Evolutionary conservation across 345 rosid species (phyloP).

Genomic region (Heritiera fomes): DNA sequence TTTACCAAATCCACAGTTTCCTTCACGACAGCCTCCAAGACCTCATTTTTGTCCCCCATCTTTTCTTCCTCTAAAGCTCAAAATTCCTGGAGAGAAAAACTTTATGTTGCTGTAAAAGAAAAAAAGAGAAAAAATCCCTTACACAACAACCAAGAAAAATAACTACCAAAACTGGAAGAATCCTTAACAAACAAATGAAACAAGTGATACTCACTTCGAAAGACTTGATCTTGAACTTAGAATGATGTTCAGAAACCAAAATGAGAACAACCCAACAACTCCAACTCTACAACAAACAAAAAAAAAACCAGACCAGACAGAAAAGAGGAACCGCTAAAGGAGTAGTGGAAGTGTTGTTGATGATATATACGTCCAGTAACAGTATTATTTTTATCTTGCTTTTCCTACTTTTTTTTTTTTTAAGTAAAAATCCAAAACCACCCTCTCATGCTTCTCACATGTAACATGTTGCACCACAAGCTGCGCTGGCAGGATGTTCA

Average conservation of each 20-base stretch:
- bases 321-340: constrained; percentile 32
- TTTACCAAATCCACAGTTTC: constrained; percentile 98
- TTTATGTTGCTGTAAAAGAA: constrained; percentile 15
- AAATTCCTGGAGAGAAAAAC: constrained; percentile 11
- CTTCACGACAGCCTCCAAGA: constrained; percentile 92
- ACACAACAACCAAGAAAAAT: constrained; percentile 11
- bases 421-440: not conserved
- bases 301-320: not conserved
- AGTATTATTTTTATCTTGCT: not conserved
- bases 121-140: constrained; percentile 1
- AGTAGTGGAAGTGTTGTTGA: constrained; percentile 27
- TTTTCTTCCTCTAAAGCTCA: constrained; percentile 22
- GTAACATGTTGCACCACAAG: not conserved
- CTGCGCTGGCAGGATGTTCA: not conserved
- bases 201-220: constrained; percentile 22
- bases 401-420: not conserved
- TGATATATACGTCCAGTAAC: constrained; percentile 21
- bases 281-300: constrained; percentile 37
- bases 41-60: constrained; percentile 78
- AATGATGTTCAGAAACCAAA: constrained; percentile 16
- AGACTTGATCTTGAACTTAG: constrained; percentile 20
- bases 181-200: constrained; percentile 11
- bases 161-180: not conserved
- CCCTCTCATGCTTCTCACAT: not conserved
- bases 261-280: constrained; percentile 40